phyloP scores from a whole-genome alignment of 23 red algal species.

The Chondrus crispus region DNA sequence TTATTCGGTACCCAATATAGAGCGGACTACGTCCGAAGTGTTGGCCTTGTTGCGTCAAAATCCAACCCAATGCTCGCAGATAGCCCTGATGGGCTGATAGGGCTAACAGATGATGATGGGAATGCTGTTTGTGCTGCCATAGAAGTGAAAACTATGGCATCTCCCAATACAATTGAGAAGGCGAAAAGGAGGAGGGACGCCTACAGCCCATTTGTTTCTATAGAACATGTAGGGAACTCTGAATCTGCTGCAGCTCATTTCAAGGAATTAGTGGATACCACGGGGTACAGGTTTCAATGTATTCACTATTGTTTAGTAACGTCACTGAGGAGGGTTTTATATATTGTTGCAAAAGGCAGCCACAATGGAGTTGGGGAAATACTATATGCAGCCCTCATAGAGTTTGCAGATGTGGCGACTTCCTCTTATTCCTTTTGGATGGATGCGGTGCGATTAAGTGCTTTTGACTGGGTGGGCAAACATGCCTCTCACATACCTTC shows the following conservation, averaged over 20 bases:
- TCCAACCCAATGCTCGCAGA: not conserved
- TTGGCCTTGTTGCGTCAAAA: not conserved
- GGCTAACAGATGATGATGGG: not conserved
- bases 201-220: not conserved
- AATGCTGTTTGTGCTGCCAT: not conserved
- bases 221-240: not conserved
- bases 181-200: not conserved
- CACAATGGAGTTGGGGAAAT: not conserved
- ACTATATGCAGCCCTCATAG: not conserved
- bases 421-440: not conserved
- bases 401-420: not conserved
- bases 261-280: not conserved
- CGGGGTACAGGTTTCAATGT: not conserved
- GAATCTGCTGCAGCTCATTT: not conserved
- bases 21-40: not conserved
- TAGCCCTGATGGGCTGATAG: not conserved
- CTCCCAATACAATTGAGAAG: not conserved
- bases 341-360: not conserved
- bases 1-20: not conserved
- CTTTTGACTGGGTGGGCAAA: not conserved
- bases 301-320: not conserved
- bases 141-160: slow-evolving; percentile 16
- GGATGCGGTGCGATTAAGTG: not conserved
- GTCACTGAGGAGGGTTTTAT: not conserved
- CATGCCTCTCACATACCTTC: not conserved